Evolutionary conservation across 345 rosid species (phyloP).

Genomic region (Kernera saxatilis): DNA sequence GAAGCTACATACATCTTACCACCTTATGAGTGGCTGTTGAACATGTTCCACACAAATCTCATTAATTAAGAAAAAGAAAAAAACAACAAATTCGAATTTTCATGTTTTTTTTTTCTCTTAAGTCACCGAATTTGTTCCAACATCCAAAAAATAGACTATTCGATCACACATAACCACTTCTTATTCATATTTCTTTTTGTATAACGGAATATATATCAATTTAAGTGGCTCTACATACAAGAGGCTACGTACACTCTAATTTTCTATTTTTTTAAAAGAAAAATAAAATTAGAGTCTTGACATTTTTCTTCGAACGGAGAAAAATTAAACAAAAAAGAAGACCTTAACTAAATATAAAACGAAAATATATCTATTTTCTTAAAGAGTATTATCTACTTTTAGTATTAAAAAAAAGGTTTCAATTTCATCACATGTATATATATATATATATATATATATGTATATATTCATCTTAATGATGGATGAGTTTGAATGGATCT

Average conservation of each 20-base stretch:
- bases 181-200: not conserved
- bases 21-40: not conserved
- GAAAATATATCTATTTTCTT: not conserved
- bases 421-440: not conserved
- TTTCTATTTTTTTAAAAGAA: not conserved
- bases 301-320: not conserved
- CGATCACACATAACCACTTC: not conserved
- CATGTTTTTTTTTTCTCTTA: not conserved
- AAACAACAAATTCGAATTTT: not conserved
- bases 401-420: not conserved
- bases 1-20: not conserved
- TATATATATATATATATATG: too few relatives aligned
- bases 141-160: not conserved
- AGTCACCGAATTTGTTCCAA: not conserved
- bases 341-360: not conserved
- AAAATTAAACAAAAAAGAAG: not conserved
- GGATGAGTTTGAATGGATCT: conserved; percentile 19
- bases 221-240: not conserved
- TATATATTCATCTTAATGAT: conserved; percentile 16
- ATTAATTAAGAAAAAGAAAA: too few relatives aligned
- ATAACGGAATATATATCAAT: not conserved
- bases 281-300: conserved; percentile 7
- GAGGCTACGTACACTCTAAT: not conserved
- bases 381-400: conserved; percentile 2
- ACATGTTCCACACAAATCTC: not conserved